Conservation (phyloP, 2,329 filamentous ascomycete genomes). For the Phoma sp. region DNA sequence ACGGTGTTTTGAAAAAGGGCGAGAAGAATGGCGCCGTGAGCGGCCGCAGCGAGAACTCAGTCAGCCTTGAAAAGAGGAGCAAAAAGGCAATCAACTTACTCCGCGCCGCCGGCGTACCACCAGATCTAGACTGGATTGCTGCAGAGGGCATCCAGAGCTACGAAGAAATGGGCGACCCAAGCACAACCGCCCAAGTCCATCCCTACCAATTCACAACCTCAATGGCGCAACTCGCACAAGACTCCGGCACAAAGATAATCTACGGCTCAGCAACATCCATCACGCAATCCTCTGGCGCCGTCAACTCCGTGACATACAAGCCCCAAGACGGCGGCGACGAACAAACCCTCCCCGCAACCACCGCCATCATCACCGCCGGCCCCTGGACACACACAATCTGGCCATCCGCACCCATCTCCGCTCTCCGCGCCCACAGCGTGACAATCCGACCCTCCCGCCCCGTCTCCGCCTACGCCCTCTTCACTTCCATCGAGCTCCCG, state of each 20-base stretch:
- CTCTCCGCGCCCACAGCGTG: slow-evolving; percentile 69
- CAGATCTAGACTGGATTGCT: slow-evolving; percentile 86
- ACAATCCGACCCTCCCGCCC: slow-evolving; percentile 65
- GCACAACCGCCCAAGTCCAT: slow-evolving; percentile 91
- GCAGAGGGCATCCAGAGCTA: slow-evolving; percentile 72
- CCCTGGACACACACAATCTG: slow-evolving; percentile 66
- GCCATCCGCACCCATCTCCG: slow-evolving; percentile 64
- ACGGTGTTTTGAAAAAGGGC: slow-evolving; percentile 50
- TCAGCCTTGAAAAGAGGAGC: slow-evolving; percentile 64
- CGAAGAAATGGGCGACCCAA: slow-evolving; percentile 81
- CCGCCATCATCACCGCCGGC: slow-evolving; percentile 67
- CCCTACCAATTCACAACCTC: slow-evolving; percentile 87
- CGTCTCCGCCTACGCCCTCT: slow-evolving; percentile 78
- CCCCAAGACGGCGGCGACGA: slow-evolving; percentile 57
- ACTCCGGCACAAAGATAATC: slow-evolving; percentile 65
- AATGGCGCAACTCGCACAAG: slow-evolving; percentile 77
- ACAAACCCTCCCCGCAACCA: slow-evolving; percentile 58
- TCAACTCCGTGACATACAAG: slow-evolving; percentile 70
- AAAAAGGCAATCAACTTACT: slow-evolving; percentile 59
- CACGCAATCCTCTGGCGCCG: slow-evolving; percentile 61
- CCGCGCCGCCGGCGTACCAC: slow-evolving; percentile 69
- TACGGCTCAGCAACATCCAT: slow-evolving; percentile 75
- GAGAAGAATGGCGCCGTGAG: slow-evolving; percentile 37
- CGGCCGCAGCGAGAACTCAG: slow-evolving; percentile 38
- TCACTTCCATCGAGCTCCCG: slow-evolving; percentile 85